These are phyloP conservation scores for Rhynchosporium agropyri DNA, from an alignment of 2,329 filamentous ascomycete species.

Conservation along the genomic window DNA sequence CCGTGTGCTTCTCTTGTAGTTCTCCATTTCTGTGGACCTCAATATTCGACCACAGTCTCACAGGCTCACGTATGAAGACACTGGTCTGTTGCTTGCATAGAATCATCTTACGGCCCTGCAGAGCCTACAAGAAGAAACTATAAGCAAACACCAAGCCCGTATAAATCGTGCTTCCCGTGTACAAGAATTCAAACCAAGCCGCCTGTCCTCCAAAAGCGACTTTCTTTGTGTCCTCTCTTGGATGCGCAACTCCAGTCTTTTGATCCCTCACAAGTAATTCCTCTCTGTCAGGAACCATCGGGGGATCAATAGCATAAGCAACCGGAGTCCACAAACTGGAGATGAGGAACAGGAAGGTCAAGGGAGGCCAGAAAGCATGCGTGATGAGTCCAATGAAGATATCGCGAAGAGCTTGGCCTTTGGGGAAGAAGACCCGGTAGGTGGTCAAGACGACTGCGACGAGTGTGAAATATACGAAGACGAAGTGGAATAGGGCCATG, in stretches of 20 bases:
- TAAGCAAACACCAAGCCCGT: slow-evolving; percentile 52
- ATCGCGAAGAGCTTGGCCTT: slow-evolving; percentile 9
- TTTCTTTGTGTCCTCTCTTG: slow-evolving; percentile 50
- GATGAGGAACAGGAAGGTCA: slow-evolving; percentile 49
- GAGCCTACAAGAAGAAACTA: slow-evolving; percentile 1
- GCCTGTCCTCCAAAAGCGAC: slow-evolving; percentile 47
- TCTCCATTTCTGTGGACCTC: no score
- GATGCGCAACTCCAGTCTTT: slow-evolving; percentile 50
- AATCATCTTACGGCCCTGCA: no score
- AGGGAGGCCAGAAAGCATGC: slow-evolving; percentile 63
- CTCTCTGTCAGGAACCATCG: slow-evolving; percentile 58
- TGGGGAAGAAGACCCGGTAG: slow-evolving; percentile 48
- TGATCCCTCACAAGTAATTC: slow-evolving; percentile 57
- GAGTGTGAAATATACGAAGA: slow-evolving; percentile 44
- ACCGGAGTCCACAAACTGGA: slow-evolving; percentile 53
- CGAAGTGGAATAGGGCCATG: slow-evolving; percentile 52
- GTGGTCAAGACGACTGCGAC: slow-evolving; percentile 46
- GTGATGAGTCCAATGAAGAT: slow-evolving; percentile 53
- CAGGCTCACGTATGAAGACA: no score
- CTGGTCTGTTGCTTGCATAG: no score
- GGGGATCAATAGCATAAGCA: slow-evolving; percentile 62
- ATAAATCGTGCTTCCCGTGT: slow-evolving; percentile 53
- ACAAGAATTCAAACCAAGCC: slow-evolving; percentile 56
- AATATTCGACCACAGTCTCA: no score
- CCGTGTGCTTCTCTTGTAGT: no score